Evolutionary conservation across 208 protist genomes (phyloP).

Genomic region (Leptomonas seymouri): DNA sequence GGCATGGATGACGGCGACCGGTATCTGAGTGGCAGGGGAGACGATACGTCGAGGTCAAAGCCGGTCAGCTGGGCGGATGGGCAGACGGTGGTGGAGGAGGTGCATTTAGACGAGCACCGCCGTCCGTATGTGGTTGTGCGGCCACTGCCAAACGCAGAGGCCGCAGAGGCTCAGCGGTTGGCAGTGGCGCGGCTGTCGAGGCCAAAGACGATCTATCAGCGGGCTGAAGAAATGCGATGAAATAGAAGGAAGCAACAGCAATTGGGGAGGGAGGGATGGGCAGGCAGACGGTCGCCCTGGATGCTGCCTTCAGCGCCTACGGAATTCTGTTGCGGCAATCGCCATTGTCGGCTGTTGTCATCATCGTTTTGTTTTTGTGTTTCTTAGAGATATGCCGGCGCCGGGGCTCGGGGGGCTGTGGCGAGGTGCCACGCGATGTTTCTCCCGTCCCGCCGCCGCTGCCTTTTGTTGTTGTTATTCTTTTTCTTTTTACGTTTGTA

Average conservation of each 20-base stretch:
- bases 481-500: not conserved
- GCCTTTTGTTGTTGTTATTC: constrained; percentile 11
- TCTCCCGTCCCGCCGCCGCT: too few species aligned
- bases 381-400: too few species aligned
- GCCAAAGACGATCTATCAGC: constrained; percentile 54
- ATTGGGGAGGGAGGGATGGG: too few species aligned
- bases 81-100: constrained; percentile 61
- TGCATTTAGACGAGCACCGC: constrained; percentile 70
- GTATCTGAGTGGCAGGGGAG: not conserved
- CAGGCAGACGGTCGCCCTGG: too few species aligned
- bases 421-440: too few species aligned
- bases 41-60: not conserved
- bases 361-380: too few species aligned
- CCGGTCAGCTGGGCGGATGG: not conserved
- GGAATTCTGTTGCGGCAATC: too few species aligned
- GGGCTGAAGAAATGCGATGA: constrained; percentile 20
- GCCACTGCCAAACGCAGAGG: constrained; percentile 49
- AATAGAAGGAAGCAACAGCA: constrained; percentile 6
- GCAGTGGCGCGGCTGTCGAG: constrained; percentile 53
- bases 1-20: constrained; percentile 14
- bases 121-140: constrained; percentile 77
- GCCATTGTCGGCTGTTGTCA: too few species aligned
- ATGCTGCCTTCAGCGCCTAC: too few species aligned
- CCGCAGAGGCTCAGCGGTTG: constrained; percentile 47
- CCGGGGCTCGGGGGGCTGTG: too few species aligned